Conservation (phyloP, 495 filamentous ascomycete species). For the Penicillium angulare region DNA sequence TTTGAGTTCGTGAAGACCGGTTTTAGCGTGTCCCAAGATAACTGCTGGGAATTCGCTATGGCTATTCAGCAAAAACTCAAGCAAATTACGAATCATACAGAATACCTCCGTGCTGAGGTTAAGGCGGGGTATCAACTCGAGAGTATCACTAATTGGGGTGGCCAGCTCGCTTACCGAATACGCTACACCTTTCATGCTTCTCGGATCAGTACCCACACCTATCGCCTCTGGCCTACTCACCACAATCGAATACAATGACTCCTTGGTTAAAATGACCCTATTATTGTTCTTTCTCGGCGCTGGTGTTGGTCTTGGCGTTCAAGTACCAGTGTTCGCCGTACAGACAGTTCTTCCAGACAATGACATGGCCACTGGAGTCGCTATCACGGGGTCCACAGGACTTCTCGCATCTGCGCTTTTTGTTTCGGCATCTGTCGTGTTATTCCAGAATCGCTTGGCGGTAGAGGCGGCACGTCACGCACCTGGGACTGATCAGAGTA, state of each 20-base stretch:
- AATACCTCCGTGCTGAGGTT: too few relatives aligned
- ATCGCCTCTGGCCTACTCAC: constrained; percentile 56
- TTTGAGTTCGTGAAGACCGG: too few relatives aligned
- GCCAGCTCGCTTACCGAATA: too few relatives aligned
- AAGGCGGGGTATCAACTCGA: too few relatives aligned
- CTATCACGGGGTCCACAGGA: constrained; percentile 63
- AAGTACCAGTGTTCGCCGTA: constrained; percentile 62
- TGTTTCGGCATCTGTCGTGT: constrained; percentile 66
- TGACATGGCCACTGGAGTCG: constrained; percentile 51
- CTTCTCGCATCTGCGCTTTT: constrained; percentile 67
- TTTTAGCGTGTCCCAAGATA: too few relatives aligned
- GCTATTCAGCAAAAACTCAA: too few relatives aligned
- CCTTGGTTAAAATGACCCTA: constrained; percentile 18
- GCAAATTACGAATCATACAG: too few relatives aligned
- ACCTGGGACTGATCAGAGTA: constrained; percentile 39
- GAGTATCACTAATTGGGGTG: too few relatives aligned
- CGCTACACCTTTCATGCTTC: constrained; percentile 57
- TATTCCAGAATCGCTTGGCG: constrained; percentile 65
- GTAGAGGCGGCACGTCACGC: constrained; percentile 60
- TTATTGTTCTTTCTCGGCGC: constrained; percentile 26
- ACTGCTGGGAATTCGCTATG: too few relatives aligned
- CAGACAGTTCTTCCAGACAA: constrained; percentile 49
- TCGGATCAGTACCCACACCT: constrained; percentile 50
- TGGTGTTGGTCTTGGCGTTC: constrained; percentile 23
- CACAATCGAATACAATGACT: constrained; percentile 18